phyloP scores from a whole-genome alignment of 805 yeast species.

The Trichomonascus vanleenenianus region DNA sequence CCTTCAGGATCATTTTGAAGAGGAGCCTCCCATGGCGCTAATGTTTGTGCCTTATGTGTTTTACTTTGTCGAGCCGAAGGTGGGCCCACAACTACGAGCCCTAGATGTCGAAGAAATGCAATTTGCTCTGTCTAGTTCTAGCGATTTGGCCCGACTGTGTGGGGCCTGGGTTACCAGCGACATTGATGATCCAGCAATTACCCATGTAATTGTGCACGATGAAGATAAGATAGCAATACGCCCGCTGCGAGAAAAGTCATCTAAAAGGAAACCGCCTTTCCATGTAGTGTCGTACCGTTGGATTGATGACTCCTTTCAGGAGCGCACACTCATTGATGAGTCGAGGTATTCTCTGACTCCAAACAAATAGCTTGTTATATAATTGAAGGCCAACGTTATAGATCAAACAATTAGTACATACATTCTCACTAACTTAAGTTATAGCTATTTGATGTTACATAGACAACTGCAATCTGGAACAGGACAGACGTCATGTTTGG shows the following conservation, averaged over 20 bases:
- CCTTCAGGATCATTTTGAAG: too few relatives aligned
- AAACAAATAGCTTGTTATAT: too few relatives aligned
- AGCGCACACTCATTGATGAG: background rate
- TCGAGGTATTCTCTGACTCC: background rate
- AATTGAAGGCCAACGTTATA: too few relatives aligned
- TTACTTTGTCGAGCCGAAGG: background rate
- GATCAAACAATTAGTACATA: too few relatives aligned
- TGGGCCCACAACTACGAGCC: background rate
- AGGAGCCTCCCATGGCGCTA: too few relatives aligned
- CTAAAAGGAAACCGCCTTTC: background rate
- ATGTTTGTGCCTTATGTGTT: background rate
- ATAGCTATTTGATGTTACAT: slow-evolving; percentile 41
- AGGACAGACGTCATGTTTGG: slow-evolving; percentile 80
- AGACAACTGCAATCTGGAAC: slow-evolving; percentile 87
- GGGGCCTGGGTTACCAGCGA: background rate
- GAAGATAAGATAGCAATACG: background rate
- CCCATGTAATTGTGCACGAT: background rate
- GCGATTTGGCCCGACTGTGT: background rate
- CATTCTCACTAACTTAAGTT: too few relatives aligned
- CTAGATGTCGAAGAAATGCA: background rate
- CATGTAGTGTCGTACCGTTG: background rate
- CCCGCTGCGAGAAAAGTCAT: background rate
- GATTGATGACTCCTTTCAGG: background rate
- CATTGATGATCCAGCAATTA: background rate
- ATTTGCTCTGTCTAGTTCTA: background rate